A percentile compares a stretch with the other conserved stretches of the same genome.
phyloP scores from a whole-genome alignment of 768 basidiomycete genomes.

The Boletus barrowsii region DNA sequence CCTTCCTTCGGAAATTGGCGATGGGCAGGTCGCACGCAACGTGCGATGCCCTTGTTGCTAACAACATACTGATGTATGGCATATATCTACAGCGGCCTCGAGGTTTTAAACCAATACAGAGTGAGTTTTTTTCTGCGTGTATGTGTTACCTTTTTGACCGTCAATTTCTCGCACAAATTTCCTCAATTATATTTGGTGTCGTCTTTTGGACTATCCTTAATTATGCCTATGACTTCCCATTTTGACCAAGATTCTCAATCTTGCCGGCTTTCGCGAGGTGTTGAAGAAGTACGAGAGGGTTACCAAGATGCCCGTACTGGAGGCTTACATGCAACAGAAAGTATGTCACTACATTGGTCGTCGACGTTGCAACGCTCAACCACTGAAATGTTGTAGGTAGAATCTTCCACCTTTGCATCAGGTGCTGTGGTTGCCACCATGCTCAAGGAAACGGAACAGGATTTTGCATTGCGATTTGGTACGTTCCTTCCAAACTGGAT shows the following conservation, averaged over 20 bases:
- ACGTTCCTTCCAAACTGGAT: constrained; percentile 23
- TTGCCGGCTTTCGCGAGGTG: constrained; percentile 86
- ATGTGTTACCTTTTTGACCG: not conserved
- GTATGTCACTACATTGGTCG: constrained; percentile 33
- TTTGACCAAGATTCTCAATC: constrained; percentile 66
- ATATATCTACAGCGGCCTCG: constrained; percentile 56
- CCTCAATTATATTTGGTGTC: not conserved
- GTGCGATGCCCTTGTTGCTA: not conserved
- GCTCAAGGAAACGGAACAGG: constrained; percentile 71
- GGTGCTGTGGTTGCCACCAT: constrained; percentile 59
- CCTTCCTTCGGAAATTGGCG: not conserved
- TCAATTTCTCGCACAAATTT: not conserved
- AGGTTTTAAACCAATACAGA: constrained; percentile 85
- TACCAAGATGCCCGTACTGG: constrained; percentile 67
- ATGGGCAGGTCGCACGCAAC: not conserved
- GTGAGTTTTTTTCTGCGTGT: constrained; percentile 34
- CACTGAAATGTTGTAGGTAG: constrained; percentile 43
- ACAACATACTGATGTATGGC: constrained; percentile 6
- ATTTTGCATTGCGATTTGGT: constrained; percentile 80
- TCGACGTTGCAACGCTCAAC: not conserved
- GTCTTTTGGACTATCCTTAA: not conserved
- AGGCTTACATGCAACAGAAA: constrained; percentile 78
- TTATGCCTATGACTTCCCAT: not conserved
- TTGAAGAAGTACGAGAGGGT: constrained; percentile 83
- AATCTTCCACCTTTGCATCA: constrained; percentile 65